Percentiles rank a stretch among this genome's conserved stretches.
Conservation (phyloP, 768 basidiomycete genomes). For the Rhodotorula kratochvilovae region DNA sequence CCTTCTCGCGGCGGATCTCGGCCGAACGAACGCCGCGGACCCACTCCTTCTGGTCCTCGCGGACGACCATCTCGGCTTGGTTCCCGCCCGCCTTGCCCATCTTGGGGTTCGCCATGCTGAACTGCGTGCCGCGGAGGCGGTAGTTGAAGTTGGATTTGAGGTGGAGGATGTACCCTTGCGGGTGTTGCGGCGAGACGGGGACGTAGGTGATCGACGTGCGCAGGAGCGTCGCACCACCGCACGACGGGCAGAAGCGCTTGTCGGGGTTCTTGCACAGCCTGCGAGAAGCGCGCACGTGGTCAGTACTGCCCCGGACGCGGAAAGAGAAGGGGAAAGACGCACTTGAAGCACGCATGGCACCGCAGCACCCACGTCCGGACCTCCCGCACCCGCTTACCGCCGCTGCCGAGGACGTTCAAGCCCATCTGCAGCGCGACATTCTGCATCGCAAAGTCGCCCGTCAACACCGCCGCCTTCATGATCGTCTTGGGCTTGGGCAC, state of each 20-base stretch:
- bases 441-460: constrained; percentile 98
- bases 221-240: constrained; percentile 75
- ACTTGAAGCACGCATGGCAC: constrained; percentile 99
- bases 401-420: constrained; percentile 76
- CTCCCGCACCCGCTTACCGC: constrained; percentile 81
- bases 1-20: constrained; percentile 67
- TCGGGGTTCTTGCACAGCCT: constrained; percentile 94
- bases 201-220: constrained; percentile 77
- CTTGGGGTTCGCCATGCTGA: constrained; percentile 85
- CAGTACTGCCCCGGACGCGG: not conserved
- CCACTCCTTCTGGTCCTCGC: constrained; percentile 90
- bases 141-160: constrained; percentile 95
- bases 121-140: constrained; percentile 81
- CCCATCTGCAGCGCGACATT: constrained; percentile 95
- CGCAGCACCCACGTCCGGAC: constrained; percentile 93
- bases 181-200: constrained; percentile 47
- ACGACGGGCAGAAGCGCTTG: constrained; percentile 95
- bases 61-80: constrained; percentile 75
- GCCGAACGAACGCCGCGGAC: constrained; percentile 71
- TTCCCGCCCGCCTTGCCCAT: constrained; percentile 64
- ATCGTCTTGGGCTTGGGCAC: constrained; percentile 23
- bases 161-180: constrained; percentile 71
- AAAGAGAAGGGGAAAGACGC: constrained; percentile 47
- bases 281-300: not conserved
- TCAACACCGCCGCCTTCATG: constrained; percentile 82